Evolutionary conservation across 805 yeast species (phyloP).

Genomic region (Soucietia sequanensis): DNA sequence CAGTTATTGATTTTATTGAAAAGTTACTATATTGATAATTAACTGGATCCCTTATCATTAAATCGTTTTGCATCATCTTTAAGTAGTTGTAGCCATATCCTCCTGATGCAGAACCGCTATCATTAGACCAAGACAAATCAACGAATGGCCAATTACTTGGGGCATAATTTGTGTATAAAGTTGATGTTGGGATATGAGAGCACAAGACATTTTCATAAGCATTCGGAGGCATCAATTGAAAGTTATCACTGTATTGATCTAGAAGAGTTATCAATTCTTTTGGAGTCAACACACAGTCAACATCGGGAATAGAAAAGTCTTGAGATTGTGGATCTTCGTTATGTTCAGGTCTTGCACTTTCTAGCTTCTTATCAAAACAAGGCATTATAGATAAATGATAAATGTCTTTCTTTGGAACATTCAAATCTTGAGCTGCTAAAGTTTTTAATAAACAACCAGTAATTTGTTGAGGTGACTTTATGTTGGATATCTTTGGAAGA

Average conservation of each 20-base stretch:
- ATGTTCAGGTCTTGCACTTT: conserved; percentile 82
- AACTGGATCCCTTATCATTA: conserved; percentile 16
- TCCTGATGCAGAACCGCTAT: conserved; percentile 82
- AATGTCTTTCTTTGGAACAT: conserved; percentile 37
- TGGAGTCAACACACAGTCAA: conserved; percentile 93
- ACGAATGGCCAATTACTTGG: conserved; percentile 65
- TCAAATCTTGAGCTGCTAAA: conserved; percentile 32
- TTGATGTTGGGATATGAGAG: conserved; percentile 8
- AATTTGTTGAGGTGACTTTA: conserved; percentile 90
- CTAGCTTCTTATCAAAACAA: conserved; percentile 94
- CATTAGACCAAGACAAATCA: conserved; percentile 65
- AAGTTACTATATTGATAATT: conserved; percentile 17
- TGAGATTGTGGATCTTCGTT: conserved; percentile 23
- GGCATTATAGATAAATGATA: conserved; percentile 94
- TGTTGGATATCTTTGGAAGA: conserved; percentile 64
- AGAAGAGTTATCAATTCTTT: conserved; percentile 77
- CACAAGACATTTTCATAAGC: conserved; percentile 6
- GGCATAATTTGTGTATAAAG: conserved; percentile 34
- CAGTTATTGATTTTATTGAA: conserved; percentile 44
- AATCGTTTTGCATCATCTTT: conserved; percentile 29
- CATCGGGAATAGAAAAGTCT: conserved; percentile 46
- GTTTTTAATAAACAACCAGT: conserved; percentile 77
- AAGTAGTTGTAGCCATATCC: conserved; percentile 81
- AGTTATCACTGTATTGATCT: conserved; percentile 48
- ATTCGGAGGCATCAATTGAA: conserved; percentile 22